Base-by-base conservation (phyloP, 805 yeast genomes). In the Lipomyces lipofer region DNA sequence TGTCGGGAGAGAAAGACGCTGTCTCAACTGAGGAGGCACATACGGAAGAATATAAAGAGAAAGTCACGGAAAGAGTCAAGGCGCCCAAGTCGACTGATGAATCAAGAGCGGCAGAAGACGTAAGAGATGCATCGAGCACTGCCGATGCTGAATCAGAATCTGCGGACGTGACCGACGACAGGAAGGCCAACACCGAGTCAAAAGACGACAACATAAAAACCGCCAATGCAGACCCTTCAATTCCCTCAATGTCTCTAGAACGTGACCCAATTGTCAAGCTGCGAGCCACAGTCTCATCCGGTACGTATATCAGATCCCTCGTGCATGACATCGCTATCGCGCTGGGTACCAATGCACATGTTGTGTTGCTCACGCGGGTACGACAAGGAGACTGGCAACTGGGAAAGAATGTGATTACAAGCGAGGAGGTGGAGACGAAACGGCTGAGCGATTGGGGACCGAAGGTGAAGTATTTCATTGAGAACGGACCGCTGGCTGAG, bases 281-380 rank as follows among this genome's bases (percentile, higher is more conserved):
- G 62, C 79, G 78, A 13, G 81, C 95, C 3, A 78, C 80, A 32
- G 99, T 92, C 0, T 86, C 96, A 1, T 89, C 97, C 0, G 99
- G 99, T 1, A 94, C 98, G 0, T 94, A 94, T 65, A 90, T 94
- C 46, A 78, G 99, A 62, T 86, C 97, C 2, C 73, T 94, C 50
- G 77, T 94, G 46, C 88, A 95, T 70, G 99, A 94, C 66, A 75
- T 88, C 42, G 98, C 96, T 1, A 79, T 86, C 56, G 86, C 92
- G 0, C 72, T 91, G 66, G 84, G 85, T 15, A 82, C 91, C 0
- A 81, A 88, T 24, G 88, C 96, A 0, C 89, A 89, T 66, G 91
- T 94, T 96, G 96, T 86, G 7, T 83, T 82, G 62, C 78, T 94
- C 52, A 77, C 82, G 8, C 79, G 99, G 66, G 67, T 73, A 8